A percentile compares a stretch with the other conserved stretches of the same genome.
Conservation (phyloP, 768 basidiomycete genomes). For the Suillus discolor region DNA sequence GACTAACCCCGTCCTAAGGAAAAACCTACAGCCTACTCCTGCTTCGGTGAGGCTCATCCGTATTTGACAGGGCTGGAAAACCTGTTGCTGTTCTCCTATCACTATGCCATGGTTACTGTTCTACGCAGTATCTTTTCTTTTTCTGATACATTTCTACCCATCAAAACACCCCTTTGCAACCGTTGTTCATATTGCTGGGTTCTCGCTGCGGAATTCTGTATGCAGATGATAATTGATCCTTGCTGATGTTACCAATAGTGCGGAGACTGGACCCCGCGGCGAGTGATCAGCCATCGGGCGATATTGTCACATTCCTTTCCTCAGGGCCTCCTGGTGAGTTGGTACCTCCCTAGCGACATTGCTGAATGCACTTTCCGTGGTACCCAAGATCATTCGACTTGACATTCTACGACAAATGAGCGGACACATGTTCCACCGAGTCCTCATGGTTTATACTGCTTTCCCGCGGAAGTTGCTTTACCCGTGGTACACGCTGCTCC, state of each 20-base stretch:
- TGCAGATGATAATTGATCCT: neutral
- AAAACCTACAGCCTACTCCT: constrained; percentile 42
- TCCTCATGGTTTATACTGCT: neutral
- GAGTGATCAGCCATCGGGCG: neutral
- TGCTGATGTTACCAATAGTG: neutral
- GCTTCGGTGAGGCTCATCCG: constrained; percentile 29
- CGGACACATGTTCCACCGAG: neutral
- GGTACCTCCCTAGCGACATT: neutral
- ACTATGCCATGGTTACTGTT: neutral
- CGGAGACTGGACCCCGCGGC: neutral
- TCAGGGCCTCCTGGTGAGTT: neutral
- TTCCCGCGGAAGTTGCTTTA: neutral
- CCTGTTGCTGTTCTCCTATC: neutral
- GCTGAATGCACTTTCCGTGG: neutral
- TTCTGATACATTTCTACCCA: no score
- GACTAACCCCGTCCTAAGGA: constrained; percentile 47
- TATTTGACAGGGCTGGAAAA: constrained; percentile 19
- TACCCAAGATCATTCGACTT: neutral
- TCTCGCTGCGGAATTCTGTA: neutral
- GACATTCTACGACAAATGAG: neutral
- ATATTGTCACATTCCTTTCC: neutral
- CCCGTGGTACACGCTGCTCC: neutral
- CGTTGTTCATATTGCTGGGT: neutral
- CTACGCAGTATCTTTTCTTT: no score
- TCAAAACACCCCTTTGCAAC: no score